phyloP scores from a whole-genome alignment of 495 filamentous ascomycete species.

The Chaetomium fimeti region DNA sequence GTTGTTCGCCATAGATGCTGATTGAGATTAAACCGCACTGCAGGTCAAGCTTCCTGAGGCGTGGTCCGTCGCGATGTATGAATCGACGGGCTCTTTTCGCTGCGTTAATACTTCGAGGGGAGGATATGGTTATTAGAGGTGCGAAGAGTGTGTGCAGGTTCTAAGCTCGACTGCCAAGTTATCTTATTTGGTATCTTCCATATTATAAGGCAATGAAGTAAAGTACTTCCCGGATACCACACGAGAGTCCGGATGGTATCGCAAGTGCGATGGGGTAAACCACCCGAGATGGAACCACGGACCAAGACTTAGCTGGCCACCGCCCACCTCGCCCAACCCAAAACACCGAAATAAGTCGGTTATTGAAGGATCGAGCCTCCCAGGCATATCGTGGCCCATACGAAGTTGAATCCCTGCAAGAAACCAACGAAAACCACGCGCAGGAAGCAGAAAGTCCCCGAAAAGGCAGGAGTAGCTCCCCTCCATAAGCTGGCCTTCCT shows the following conservation, averaged over 20 bases:
- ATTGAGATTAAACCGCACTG: background rate
- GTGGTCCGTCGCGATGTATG: background rate
- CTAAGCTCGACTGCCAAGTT: background rate
- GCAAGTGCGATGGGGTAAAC: conserved; percentile 12
- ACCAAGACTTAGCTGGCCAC: background rate
- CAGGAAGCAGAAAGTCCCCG: background rate
- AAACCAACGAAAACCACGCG: background rate
- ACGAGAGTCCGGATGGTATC: conserved; percentile 11
- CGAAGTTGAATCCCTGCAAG: background rate
- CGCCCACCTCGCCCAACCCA: background rate
- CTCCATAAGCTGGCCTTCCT: background rate
- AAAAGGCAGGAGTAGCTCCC: conserved; percentile 5
- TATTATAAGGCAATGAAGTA: background rate
- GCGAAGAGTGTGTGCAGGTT: background rate
- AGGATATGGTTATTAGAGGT: background rate
- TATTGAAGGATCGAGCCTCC: background rate
- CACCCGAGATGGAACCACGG: background rate
- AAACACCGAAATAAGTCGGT: background rate
- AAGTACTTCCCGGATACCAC: conserved; percentile 1
- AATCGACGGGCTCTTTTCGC: background rate
- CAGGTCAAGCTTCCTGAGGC: background rate
- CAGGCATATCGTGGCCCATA: background rate
- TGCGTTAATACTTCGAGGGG: background rate
- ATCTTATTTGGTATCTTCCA: too few species aligned
- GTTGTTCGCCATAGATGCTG: conserved; percentile 16